phyloP scores from a whole-genome alignment of 108 stramenopile genomes.

The Cyclotella sp. region DNA sequence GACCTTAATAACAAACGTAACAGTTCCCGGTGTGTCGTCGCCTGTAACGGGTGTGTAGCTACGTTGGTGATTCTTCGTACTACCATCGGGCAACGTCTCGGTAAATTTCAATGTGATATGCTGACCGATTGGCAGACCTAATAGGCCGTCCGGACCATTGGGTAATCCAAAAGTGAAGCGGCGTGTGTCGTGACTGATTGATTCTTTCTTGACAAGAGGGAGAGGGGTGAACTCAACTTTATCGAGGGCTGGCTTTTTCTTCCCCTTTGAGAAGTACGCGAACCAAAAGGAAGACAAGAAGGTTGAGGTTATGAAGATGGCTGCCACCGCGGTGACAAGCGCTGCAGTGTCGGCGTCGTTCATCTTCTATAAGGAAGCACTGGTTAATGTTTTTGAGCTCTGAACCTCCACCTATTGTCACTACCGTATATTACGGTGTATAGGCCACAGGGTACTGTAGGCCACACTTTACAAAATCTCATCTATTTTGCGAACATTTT shows the following conservation, averaged over 20 bases:
- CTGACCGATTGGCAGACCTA: slow-evolving; percentile 98
- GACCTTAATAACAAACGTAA: slow-evolving; percentile 94
- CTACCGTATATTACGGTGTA: too few relatives aligned
- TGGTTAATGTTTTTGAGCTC: too few relatives aligned
- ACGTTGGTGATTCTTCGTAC: slow-evolving; percentile 59
- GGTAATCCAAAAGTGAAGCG: slow-evolving; percentile 93
- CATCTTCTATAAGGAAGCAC: neutral
- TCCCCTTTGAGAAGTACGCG: slow-evolving; percentile 4
- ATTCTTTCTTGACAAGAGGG: slow-evolving; percentile 82
- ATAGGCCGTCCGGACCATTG: slow-evolving; percentile 53
- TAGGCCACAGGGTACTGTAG: too few relatives aligned
- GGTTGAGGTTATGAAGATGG: slow-evolving; percentile 15
- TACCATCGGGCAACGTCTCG: slow-evolving; percentile 72
- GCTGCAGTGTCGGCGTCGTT: slow-evolving; percentile 1
- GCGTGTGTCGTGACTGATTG: slow-evolving; percentile 91
- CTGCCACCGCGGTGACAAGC: slow-evolving; percentile 19
- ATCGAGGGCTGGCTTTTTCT: slow-evolving; percentile 46
- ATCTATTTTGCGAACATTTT: too few relatives aligned
- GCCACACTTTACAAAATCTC: too few relatives aligned
- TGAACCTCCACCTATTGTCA: too few relatives aligned
- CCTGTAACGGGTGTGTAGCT: slow-evolving; percentile 93
- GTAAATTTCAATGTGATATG: slow-evolving; percentile 92
- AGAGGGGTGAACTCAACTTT: slow-evolving; percentile 66
- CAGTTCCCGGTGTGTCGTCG: slow-evolving; percentile 79
- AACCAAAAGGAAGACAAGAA: slow-evolving; percentile 3